phyloP scores from a whole-genome alignment of 2,329 filamentous ascomycete genomes.

The Bertia moriformis region DNA sequence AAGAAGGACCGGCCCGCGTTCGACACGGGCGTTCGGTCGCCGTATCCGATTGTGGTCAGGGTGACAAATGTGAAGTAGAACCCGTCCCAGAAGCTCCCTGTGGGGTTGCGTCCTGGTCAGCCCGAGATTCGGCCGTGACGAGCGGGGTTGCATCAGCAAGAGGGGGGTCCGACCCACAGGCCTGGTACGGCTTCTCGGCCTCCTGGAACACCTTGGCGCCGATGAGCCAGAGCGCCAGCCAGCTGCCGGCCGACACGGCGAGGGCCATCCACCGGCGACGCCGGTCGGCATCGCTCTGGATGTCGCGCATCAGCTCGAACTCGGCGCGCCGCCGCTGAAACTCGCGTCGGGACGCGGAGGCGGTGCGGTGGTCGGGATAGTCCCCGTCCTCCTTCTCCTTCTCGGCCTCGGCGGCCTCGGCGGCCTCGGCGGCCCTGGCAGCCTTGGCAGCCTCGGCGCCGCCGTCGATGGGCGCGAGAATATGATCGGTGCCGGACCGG shows the following conservation, averaged over 20 bases:
- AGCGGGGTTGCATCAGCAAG: too few species aligned
- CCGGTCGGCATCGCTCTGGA: slow-evolving; percentile 50
- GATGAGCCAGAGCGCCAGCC: slow-evolving; percentile 64
- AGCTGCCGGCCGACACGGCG: slow-evolving; percentile 49
- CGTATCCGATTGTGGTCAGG: slow-evolving; percentile 76
- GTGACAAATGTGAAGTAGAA: slow-evolving; percentile 79
- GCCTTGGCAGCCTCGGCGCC: slow-evolving; percentile 6
- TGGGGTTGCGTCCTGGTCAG: too few species aligned
- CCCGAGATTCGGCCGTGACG: too few species aligned
- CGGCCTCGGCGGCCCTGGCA: slow-evolving; percentile 5
- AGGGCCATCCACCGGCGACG: slow-evolving; percentile 66
- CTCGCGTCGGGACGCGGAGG: slow-evolving; percentile 18
- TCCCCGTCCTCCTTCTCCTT: slow-evolving; percentile 4
- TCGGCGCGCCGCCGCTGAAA: slow-evolving; percentile 51
- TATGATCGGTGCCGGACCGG: slow-evolving; percentile 24
- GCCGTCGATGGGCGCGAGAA: slow-evolving; percentile 32
- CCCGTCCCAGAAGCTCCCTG: slow-evolving; percentile 67
- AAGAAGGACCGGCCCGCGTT: slow-evolving; percentile 75
- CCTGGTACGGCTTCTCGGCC: slow-evolving; percentile 34
- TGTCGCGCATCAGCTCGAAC: slow-evolving; percentile 68
- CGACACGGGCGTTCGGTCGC: slow-evolving; percentile 62
- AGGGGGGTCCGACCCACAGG: too few species aligned
- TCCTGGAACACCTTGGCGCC: slow-evolving; percentile 61
- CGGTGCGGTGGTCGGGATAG: slow-evolving; percentile 6
- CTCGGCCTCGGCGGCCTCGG: slow-evolving; percentile 6